Evolutionary conservation across 140 eudicot genomes (phyloP).

Genomic region (Ambrosia hybrid): DNA sequence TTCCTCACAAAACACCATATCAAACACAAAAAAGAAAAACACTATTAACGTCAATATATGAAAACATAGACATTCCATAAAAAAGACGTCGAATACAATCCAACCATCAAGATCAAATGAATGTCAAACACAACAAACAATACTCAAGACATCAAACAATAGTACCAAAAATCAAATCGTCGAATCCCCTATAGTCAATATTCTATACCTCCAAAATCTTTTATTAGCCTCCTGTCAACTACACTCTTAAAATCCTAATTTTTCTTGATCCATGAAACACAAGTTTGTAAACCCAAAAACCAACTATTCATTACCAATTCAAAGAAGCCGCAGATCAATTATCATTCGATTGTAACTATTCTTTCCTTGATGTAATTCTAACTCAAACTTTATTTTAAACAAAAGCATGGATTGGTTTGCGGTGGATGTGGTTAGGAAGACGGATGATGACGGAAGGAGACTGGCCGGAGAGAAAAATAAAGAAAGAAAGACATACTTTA

Average conservation of each 20-base stretch:
- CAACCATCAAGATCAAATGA: background rate
- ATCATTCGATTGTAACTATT: too few relatives aligned
- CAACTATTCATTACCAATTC: background rate
- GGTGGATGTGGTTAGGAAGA: too few relatives aligned
- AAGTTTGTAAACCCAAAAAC: background rate
- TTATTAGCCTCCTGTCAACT: background rate
- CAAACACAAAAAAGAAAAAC: background rate
- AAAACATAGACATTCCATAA: too few relatives aligned
- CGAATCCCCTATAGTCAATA: slow-evolving; percentile 7
- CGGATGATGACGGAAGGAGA: too few relatives aligned
- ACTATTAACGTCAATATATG: too few relatives aligned
- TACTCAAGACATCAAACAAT: background rate
- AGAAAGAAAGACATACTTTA: too few relatives aligned
- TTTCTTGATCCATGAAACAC: background rate
- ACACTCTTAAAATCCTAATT: background rate
- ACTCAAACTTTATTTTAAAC: too few relatives aligned
- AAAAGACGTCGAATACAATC: too few relatives aligned
- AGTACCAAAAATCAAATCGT: background rate
- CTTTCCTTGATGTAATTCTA: too few relatives aligned
- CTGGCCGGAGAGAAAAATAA: too few relatives aligned
- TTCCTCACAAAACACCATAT: too few relatives aligned
- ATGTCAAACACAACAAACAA: background rate
- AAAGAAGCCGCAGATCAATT: background rate
- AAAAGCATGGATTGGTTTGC: too few relatives aligned
- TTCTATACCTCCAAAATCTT: background rate